Evolutionary conservation across 2,329 filamentous ascomycete species (phyloP), one percentile per base, ranked within the genome.

Genomic region (Alternaria panax): DNA sequence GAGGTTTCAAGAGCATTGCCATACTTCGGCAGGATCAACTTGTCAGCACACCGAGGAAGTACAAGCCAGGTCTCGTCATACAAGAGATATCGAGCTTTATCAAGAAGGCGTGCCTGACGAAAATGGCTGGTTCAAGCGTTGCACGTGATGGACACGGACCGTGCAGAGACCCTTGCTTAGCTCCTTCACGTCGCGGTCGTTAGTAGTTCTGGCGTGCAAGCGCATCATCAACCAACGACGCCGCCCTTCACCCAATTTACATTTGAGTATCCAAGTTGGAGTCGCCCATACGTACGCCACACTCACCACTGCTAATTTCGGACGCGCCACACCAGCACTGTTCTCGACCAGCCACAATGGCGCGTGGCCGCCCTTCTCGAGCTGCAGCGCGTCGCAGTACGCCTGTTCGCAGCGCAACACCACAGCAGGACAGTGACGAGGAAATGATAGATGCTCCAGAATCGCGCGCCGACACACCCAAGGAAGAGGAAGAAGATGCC

Each of bases 401-500:
- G 42, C 74, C 75, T 40, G 69, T 65, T 47, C 70, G 70, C 57
- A 77, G 70, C 63, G 74, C 74, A 60, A 78, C 76, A 40, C 77
- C 76, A 25, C 71, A 71, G 57, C 67, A 74, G 59, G 71, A 76
- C 56, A 71, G 68, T 53, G 73, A 76, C 50, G 75, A 77, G 27
- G 75, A 77, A 20, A 76, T 77, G 72, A 51, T 71, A 12, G 74
- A 79, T 54, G 69, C 63, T 2, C 63, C 72, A 22, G 75, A 75
- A 36, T 74, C 74, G 53, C 74, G 71, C 55, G 70, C 68, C 7
- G 75, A 79, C 16, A 74, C 76, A 6, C 75, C 75, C n/a, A 84
- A 73, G 22, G 68, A 86, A 43, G 84, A 86, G 20, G 80, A 86
- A 20, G 80, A 76, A 30, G 76, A 78, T 16, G 79, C 73, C 20